These are phyloP conservation scores for Geotrichum candidum DNA, from an alignment of 1,139 yeast genomes.

Conservation along the genomic window DNA sequence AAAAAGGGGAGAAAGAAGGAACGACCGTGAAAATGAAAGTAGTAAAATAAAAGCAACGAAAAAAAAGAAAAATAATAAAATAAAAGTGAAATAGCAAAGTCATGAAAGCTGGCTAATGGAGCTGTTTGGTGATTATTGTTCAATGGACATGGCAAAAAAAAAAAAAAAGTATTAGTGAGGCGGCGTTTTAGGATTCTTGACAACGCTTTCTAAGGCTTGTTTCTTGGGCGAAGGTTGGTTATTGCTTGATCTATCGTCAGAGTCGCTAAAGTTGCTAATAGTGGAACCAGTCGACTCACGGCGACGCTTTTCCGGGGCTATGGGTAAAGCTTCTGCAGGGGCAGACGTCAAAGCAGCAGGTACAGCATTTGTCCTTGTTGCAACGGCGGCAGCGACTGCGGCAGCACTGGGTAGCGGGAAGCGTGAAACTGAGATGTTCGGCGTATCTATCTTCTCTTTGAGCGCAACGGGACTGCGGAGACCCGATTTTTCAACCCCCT, in stretches of 20 bases:
- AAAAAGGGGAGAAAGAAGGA: no score
- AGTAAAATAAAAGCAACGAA: no score
- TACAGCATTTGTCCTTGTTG: not conserved
- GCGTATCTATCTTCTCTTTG: not conserved
- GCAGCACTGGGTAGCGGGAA: not conserved
- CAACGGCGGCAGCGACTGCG: not conserved
- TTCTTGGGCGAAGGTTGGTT: not conserved
- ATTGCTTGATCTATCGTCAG: constrained; percentile 21
- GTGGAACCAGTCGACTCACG: constrained; percentile 34
- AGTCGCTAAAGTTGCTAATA: constrained; percentile 30
- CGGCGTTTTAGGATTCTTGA: constrained; percentile 1
- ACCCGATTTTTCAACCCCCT: not conserved
- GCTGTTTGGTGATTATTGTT: not conserved
- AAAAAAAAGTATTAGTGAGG: not conserved
- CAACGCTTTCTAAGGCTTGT: not conserved
- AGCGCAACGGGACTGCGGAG: constrained; percentile 7
- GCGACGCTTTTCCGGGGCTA: constrained; percentile 22
- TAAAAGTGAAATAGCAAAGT: not conserved
- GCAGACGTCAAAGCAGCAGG: not conserved
- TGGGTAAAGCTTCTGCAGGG: not conserved
- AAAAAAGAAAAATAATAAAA: no score
- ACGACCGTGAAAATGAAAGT: no score
- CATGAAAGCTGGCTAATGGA: no score
- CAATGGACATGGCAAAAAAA: not conserved
- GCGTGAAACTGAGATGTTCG: not conserved